Conservation (phyloP, 352 stramenopile genomes). For the Globisporangium sylvaticum region DNA sequence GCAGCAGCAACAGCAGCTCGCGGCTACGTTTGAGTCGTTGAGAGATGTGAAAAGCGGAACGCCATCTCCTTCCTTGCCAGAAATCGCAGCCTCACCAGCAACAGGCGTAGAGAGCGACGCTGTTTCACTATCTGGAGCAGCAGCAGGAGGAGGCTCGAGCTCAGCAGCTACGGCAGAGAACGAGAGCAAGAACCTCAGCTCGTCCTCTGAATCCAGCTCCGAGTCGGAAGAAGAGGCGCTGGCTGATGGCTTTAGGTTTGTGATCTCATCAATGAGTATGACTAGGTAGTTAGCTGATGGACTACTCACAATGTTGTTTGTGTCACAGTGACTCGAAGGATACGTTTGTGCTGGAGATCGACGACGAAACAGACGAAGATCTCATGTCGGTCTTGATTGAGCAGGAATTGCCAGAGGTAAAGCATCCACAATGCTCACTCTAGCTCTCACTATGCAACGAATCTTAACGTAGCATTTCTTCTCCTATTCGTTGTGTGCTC, state of each 20-base stretch:
- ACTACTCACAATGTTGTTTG: neutral
- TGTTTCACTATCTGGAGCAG: neutral
- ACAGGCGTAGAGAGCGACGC: slow-evolving; percentile 12
- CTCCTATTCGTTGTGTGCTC: neutral
- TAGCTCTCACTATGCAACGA: neutral
- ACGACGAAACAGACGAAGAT: slow-evolving; percentile 92
- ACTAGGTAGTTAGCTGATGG: neutral
- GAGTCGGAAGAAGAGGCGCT: slow-evolving; percentile 85
- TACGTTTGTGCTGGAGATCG: slow-evolving; percentile 89
- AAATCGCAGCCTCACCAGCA: slow-evolving; percentile 13
- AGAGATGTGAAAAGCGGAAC: slow-evolving; percentile 22
- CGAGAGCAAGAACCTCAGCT: slow-evolving; percentile 57
- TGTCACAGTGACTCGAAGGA: slow-evolving; percentile 66
- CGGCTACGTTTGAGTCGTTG: neutral
- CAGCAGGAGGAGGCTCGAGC: neutral
- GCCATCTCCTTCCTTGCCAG: slow-evolving; percentile 11
- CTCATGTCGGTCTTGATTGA: slow-evolving; percentile 89
- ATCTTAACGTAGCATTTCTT: neutral
- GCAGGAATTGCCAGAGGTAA: slow-evolving; percentile 74
- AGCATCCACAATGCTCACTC: neutral
- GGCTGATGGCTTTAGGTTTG: slow-evolving; percentile 53
- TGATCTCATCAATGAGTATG: neutral
- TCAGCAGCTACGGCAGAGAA: slow-evolving; percentile 23
- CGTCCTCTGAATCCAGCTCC: slow-evolving; percentile 74
- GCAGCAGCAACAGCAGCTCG: slow-evolving; percentile 13